Evolutionary conservation across 371 early-diverging fungal genomes (phyloP).

Genomic region (Lichtheimia corymbifera): DNA sequence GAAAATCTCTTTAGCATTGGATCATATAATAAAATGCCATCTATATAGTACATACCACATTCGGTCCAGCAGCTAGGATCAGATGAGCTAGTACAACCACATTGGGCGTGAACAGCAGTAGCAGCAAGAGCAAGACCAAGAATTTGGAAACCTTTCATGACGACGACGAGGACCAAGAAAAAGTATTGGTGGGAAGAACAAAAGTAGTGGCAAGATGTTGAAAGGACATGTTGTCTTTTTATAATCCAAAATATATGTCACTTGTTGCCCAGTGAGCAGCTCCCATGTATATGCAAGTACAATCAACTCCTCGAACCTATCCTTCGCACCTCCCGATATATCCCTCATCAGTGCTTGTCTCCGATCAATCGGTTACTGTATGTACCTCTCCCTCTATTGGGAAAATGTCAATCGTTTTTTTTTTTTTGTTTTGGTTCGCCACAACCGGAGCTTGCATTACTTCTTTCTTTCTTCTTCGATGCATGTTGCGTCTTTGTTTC

Average conservation of each 20-base stretch:
- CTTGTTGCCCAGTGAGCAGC: not conserved
- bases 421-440: conserved; percentile 1
- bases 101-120: conserved; percentile 17
- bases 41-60: conserved; percentile 29
- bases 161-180: not conserved
- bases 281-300: conserved; percentile 41
- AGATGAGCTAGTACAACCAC: conserved; percentile 25
- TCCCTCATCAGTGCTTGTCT: conserved; percentile 1
- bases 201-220: conserved; percentile 38
- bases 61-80: conserved; percentile 24
- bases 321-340: conserved; percentile 60
- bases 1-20: not conserved
- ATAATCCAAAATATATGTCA: too few species aligned
- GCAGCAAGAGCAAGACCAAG: conserved; percentile 14
- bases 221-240: too few species aligned
- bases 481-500: not conserved
- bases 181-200: not conserved
- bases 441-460: not conserved
- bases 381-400: too few species aligned
- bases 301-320: conserved; percentile 67
- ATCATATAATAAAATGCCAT: not conserved
- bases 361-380: conserved; percentile 1
- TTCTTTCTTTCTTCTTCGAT: conserved; percentile 3
- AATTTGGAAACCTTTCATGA: conserved; percentile 16
- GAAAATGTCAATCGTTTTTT: not conserved